These are phyloP conservation scores for Quercus agrifolia DNA, from an alignment of 306 rosid genomes.

Conservation along the genomic window DNA sequence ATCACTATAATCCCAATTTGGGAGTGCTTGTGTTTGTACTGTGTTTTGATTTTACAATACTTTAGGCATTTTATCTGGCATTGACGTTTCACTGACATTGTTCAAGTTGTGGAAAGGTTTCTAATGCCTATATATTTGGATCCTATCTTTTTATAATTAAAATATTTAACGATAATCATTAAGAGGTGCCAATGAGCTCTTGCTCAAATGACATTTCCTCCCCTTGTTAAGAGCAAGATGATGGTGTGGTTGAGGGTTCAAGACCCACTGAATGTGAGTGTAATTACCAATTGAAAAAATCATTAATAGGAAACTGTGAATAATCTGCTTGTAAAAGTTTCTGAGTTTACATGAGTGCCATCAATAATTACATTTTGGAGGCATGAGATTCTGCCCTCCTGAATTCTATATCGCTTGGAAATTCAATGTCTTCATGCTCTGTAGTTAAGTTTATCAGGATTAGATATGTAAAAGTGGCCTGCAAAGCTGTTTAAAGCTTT, in stretches of 20 bases:
- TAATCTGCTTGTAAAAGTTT: conserved; percentile 13
- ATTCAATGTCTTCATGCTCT: background rate
- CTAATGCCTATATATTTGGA: background rate
- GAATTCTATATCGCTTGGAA: background rate
- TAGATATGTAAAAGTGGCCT: background rate
- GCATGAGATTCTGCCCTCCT: background rate
- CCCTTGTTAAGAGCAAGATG: background rate
- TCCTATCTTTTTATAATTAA: background rate
- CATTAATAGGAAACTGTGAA: background rate
- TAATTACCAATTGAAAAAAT: no score
- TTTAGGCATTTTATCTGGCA: conserved; percentile 2
- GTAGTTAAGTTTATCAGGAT: background rate
- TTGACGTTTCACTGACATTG: background rate
- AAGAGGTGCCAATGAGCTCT: no score
- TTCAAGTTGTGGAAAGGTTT: background rate
- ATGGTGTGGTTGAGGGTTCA: background rate
- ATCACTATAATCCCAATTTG: conserved; percentile 30
- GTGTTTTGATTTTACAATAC: background rate
- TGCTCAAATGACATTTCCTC: no score
- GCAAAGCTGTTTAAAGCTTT: background rate
- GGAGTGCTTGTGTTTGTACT: conserved; percentile 31
- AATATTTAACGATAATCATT: background rate
- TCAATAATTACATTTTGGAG: conserved; percentile 7
- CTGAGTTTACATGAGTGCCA: conserved; percentile 15
- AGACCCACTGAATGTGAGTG: no score